A percentile compares a stretch with the other conserved stretches of the same genome.
Conservation (phyloP, 805 yeast species). For the Candida adriatica region DNA sequence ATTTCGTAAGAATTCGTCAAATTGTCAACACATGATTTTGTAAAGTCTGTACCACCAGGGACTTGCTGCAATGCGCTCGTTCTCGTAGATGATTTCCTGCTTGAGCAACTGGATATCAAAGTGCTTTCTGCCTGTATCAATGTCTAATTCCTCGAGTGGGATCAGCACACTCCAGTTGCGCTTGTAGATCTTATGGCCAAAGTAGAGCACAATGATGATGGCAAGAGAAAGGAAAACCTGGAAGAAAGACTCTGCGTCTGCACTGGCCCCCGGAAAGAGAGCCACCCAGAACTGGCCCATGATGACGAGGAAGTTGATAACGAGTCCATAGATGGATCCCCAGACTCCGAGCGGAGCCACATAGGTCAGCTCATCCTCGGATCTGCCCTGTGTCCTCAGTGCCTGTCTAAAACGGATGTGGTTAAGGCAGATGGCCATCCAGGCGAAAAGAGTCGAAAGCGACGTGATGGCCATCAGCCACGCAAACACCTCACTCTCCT, state of each 20-base stretch:
- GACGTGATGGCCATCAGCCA: constrained; percentile 63
- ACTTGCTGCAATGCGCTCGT: constrained; percentile 32
- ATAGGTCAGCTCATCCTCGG: constrained; percentile 54
- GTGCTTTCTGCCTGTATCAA: constrained; percentile 40
- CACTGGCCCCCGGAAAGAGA: constrained; percentile 53
- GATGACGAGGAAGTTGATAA: constrained; percentile 52
- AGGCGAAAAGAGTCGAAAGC: constrained; percentile 52
- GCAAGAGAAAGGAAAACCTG: constrained; percentile 58
- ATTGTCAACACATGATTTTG: constrained; percentile 38
- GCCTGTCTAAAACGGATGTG: constrained; percentile 63
- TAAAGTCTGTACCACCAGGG: constrained; percentile 42
- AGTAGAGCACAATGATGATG: constrained; percentile 47
- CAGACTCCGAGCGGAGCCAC: constrained; percentile 58
- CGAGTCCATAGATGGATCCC: constrained; percentile 60
- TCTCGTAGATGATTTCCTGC: constrained; percentile 49
- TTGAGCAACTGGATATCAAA: constrained; percentile 45
- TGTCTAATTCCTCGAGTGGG: constrained; percentile 30
- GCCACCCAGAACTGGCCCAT: constrained; percentile 82
- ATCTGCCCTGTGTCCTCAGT: constrained; percentile 56
- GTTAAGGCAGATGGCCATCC: constrained; percentile 53
- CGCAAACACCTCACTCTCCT: constrained; percentile 47
- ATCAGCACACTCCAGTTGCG: constrained; percentile 34
- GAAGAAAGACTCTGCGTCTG: constrained; percentile 56
- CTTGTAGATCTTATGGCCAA: constrained; percentile 51
- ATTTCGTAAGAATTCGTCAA: no score